Percentiles rank a stretch among this genome's conserved stretches.
phyloP scores from a whole-genome alignment of 768 basidiomycete species.

The Psilocybe subaeruginosa region DNA sequence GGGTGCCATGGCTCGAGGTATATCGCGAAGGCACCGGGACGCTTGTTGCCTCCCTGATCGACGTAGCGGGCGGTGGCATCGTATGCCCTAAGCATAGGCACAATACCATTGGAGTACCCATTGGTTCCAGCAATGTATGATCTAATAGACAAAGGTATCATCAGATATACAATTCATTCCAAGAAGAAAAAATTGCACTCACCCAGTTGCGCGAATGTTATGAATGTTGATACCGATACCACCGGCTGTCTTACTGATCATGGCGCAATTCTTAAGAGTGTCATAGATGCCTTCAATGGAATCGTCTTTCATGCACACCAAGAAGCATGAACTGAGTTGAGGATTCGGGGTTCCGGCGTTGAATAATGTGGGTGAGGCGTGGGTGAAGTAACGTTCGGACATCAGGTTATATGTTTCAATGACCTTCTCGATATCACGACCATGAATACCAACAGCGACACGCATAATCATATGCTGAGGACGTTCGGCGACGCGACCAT shows the following conservation, averaged over 20 bases:
- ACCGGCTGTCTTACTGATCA: constrained; percentile 99
- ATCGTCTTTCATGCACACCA: constrained; percentile 98
- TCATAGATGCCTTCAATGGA: constrained; percentile 99
- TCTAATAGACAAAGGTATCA: constrained; percentile 38
- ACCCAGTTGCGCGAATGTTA: constrained; percentile 96
- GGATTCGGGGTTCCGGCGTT: constrained; percentile 95
- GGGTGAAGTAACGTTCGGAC: constrained; percentile 98
- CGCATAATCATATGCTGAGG: constrained; percentile 99
- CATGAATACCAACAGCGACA: constrained; percentile 97
- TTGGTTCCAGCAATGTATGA: constrained; percentile 99
- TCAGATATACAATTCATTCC: background rate
- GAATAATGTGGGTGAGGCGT: constrained; percentile 97
- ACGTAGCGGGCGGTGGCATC: constrained; percentile 99
- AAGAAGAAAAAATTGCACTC: constrained; percentile 23
- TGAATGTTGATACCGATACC: constrained; percentile 97
- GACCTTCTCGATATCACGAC: constrained; percentile 82
- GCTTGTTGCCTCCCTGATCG: constrained; percentile 99
- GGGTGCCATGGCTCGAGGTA: constrained; percentile 99
- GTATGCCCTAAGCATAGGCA: constrained; percentile 98
- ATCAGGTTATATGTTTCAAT: constrained; percentile 94
- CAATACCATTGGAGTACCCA: constrained; percentile 98
- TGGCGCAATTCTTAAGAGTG: constrained; percentile 95
- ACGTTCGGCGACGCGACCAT: constrained; percentile 94
- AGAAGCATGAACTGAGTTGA: constrained; percentile 97
- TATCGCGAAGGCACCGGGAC: constrained; percentile 97